Evolutionary conservation across 352 stramenopile genomes (phyloP).

Genomic region (Thraustochytrium striatum): DNA sequence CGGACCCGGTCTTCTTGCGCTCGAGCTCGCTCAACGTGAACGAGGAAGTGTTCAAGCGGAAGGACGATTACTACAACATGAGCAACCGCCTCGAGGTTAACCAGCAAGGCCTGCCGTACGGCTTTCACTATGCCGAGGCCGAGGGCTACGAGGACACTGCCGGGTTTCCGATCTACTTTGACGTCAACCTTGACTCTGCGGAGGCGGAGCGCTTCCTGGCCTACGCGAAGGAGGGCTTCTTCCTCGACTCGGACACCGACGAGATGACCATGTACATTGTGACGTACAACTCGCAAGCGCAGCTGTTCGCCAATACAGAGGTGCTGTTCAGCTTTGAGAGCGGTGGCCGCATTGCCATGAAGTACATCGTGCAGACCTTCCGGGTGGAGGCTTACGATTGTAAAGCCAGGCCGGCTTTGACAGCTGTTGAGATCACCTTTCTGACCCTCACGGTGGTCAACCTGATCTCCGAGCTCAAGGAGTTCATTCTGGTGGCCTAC

Average conservation of each 20-base stretch:
- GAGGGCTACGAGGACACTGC: neutral
- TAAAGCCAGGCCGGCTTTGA: too few relatives aligned
- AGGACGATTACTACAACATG: slow-evolving; percentile 13
- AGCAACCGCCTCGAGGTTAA: neutral
- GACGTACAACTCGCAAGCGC: slow-evolving; percentile 2
- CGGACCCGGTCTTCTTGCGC: slow-evolving; percentile 28
- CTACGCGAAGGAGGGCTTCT: slow-evolving; percentile 34
- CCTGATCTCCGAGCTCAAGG: neutral
- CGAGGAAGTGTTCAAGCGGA: neutral
- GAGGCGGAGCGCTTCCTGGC: neutral
- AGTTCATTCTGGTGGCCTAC: neutral
- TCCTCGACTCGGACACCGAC: slow-evolving; percentile 15
- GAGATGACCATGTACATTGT: neutral
- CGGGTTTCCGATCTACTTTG: slow-evolving; percentile 27
- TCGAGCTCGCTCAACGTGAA: slow-evolving; percentile 12
- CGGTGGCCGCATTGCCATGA: slow-evolving; percentile 2
- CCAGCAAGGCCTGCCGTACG: slow-evolving; percentile 1
- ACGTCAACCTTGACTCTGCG: neutral
- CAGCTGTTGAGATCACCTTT: slow-evolving; percentile 24
- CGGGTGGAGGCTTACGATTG: slow-evolving; percentile 24
- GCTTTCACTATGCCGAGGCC: neutral
- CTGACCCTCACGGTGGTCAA: slow-evolving; percentile 27
- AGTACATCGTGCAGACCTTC: slow-evolving; percentile 30
- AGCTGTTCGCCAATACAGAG: slow-evolving; percentile 20
- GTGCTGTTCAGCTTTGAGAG: slow-evolving; percentile 21